Base-by-base conservation (phyloP, 371 early-diverging fungal species). In the Syncephalis plumigaleata region DNA sequence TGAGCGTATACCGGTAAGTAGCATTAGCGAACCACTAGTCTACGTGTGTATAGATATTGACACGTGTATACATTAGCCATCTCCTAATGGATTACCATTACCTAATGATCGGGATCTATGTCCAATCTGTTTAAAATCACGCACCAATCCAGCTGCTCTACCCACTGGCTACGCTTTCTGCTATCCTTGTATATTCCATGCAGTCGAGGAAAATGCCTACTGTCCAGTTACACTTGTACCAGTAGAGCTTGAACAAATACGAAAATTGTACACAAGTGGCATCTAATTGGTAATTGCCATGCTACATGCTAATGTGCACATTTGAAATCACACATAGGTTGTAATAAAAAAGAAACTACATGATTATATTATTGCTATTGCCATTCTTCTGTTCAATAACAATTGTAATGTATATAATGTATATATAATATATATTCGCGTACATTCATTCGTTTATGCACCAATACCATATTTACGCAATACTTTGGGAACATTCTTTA, bases 151-250 rank as follows among this genome's bases (percentile, higher is more conserved):
- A 3, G 79, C 92, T 11, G 79, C 81, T 15, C 57, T 82, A 16
- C 71, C 83, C 1, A 76, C 87, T 4, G 88, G 88, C 9, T 86
- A 84, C 47, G 82, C 81, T 24, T 86, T 78, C 49, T 87, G 88
- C 56, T 87, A 87, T 51, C 77, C 82, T 1, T 87, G 88, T 58
- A 73, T 77, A 3, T 71, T 73, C 55, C 66, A 66, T 39, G 74
- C 73, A 45, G 68, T 87, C 2, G 69, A 75, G 21, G 79, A 79
- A 9, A 60, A 67, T 46, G 65, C 64, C 3, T 50, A 68, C 20
- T 87, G 88, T 43, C 88, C 88, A 3, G 75, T 87, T 2, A 81
- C 84, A 7, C 65, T 71, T 63, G 64, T 66, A 39, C 64, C 59
- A 31, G 58, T 63, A 11, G 58, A 57, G 9, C 48, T 59, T 2